Evolutionary conservation across 441 rosid genomes (phyloP), one percentile per base, ranked within the genome.

Genomic region (Bruguiera hainesii): DNA sequence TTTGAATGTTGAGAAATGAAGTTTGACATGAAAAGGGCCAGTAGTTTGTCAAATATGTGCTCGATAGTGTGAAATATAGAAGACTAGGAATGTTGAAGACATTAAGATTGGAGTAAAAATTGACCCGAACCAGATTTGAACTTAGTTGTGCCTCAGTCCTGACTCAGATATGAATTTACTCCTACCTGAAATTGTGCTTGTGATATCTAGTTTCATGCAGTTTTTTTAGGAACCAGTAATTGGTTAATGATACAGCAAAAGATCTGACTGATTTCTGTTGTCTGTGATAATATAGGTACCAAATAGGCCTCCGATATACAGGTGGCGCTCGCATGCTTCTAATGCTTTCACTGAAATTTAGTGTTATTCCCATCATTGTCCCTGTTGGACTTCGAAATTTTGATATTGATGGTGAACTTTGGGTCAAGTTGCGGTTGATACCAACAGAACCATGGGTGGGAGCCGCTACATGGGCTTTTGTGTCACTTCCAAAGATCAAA

Each of bases 331-430:
- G 98, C 13, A 84, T 89, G 90, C 73, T 94, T 75, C 84, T 94
- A 72, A 82, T 75, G 94, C 93, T 94, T 59, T 84, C 98, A 0
- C 77, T 94, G 56, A 94, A 94, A 55, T 94, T 89, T 76, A 83
- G 97, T 60, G 80, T 94, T 64, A 73, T 91, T 58, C 98, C 99
- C 59, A 79, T 94, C 49, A 83, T 78, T 0, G 90, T 94, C 78
- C 99, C 99, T 5, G 98, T 94, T 31, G 97, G 97, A 56, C 80
- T 94, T 75, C 87, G 93, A 37, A 91, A 94, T 83, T 91, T 94
- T 66, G 98, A 94, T 76, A 91, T 94, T 73, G 99, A 91, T 56
- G 98, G 99, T 56, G 99, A 94, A 80, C 94, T 94, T 28, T 94
- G 99, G 99, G 99, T 94, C 73, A 94, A 94, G 70, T 74, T 91